Percentiles rank a stretch among this genome's conserved stretches.
These are phyloP conservation scores for Flaveria ramosissima DNA, from an alignment of 129 eudicot species.

Conservation along the genomic window DNA sequence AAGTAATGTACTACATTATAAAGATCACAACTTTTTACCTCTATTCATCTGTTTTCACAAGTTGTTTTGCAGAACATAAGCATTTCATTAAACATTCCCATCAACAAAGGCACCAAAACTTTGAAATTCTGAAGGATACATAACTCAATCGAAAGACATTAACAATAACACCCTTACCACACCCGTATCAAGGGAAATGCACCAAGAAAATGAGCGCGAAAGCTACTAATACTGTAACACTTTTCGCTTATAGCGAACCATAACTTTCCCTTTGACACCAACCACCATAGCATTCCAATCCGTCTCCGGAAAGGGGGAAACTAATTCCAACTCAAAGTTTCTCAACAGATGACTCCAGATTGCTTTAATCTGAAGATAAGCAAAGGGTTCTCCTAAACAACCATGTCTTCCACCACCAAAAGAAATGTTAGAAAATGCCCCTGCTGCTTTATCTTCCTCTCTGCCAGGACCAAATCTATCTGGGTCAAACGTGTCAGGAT, in stretches of 20 bases:
- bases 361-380: constrained; percentile 88
- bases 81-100: constrained; percentile 16
- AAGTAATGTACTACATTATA: constrained; percentile 19
- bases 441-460: constrained; percentile 89
- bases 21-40: constrained; percentile 17
- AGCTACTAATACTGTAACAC: constrained; percentile 25
- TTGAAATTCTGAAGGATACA: constrained; percentile 22
- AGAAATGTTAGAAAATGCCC: constrained; percentile 84
- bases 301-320: constrained; percentile 88
- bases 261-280: constrained; percentile 89
- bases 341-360: constrained; percentile 94
- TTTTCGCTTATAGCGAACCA: constrained; percentile 80
- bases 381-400: constrained; percentile 94
- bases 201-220: constrained; percentile 9
- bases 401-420: constrained; percentile 99
- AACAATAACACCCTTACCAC: constrained; percentile 23
- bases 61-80: constrained; percentile 12
- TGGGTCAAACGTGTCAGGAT: constrained; percentile 86
- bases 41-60: background rate
- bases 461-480: constrained; percentile 78
- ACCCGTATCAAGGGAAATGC: constrained; percentile 23
- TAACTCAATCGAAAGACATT: constrained; percentile 12
- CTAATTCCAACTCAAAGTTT: constrained; percentile 76
- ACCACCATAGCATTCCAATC: constrained; percentile 99
- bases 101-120: constrained; percentile 20